Evolutionary conservation across 1,139 yeast species (phyloP), one percentile per base, ranked within the genome.

Genomic region (Eremothecium sinecaudum): DNA sequence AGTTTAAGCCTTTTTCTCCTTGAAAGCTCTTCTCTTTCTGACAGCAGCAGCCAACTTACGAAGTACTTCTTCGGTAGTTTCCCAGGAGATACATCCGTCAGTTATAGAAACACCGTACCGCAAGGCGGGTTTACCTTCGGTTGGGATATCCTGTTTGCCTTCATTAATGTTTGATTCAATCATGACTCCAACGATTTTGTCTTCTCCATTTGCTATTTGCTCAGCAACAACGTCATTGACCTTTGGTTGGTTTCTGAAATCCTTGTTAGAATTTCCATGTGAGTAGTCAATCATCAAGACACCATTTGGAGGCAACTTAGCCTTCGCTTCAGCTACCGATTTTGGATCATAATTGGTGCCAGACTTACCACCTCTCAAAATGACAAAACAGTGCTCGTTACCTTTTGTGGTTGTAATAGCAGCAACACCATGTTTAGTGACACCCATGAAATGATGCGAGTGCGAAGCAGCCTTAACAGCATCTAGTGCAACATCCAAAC

Each of bases 331-430:
- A 39, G 73, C 69, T 32, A 90, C 84, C 8, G 86, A 73, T 46
- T 69, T 72, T 36, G 75, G 79, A 59, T 86, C 97, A 66, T 76
- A 90, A 65, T 90, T 90, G 34, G 98, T 84, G 46, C 94, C 90
- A 54, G 74, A 71, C 65, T 81, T 86, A 61, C 97, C 97, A 48
- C 98, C 98, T 66, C 98, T 78, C 56, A 90, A 71, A 51, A 90
- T 86, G 46, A 90, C 81, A 61, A 82, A 81, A 59, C 90, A 77
- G 64, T 82, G 75, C 47, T 82, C 76, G 62, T 87, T 87, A 62
- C 97, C 97, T 63, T 79, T 82, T 43, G 98, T 90, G 45, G 94
- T 79, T 45, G 92, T 83, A 61, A 90, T 90, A 38, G 98, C 97
- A 38, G 92, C 96, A 44, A 83, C 73, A 56, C 97, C 98, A 49